Conservation (phyloP, 169 alveolate genomes). For the Cryptosporidium muris region DNA sequence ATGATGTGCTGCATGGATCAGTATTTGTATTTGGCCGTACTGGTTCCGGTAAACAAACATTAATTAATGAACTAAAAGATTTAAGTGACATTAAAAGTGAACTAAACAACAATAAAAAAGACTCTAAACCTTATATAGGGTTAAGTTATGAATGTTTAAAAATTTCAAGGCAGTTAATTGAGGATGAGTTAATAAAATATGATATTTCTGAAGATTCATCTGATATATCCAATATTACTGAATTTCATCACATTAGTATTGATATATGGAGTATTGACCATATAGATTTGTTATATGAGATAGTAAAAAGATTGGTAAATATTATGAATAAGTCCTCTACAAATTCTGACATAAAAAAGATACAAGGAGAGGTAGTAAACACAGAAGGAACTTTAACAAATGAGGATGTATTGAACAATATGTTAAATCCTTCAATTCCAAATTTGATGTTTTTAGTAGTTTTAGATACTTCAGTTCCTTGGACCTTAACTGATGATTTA, state of each 20-base stretch:
- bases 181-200: not conserved
- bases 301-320: slow-evolving; percentile 42
- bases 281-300: slow-evolving; percentile 44
- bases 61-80: slow-evolving; percentile 34
- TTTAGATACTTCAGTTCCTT: slow-evolving; percentile 59
- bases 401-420: not conserved
- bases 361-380: not conserved
- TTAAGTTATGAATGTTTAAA: slow-evolving; percentile 21
- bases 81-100: slow-evolving; percentile 1
- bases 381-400: not conserved
- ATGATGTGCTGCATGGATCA: slow-evolving; percentile 53
- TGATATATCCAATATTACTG: not conserved
- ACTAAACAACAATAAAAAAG: not conserved
- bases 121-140: slow-evolving; percentile 30
- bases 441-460: slow-evolving; percentile 50
- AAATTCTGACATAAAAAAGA: not conserved
- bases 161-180: slow-evolving; percentile 9
- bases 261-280: slow-evolving; percentile 69
- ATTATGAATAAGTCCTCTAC: slow-evolving; percentile 22
- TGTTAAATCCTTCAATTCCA: not conserved
- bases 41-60: slow-evolving; percentile 25
- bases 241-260: not conserved
- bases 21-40: slow-evolving; percentile 56
- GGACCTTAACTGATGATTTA: slow-evolving; percentile 64
- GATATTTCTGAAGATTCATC: not conserved